These are phyloP conservation scores for Cardiospermum halicacabum DNA, from an alignment of 345 rosid genomes.

Conservation along the genomic window DNA sequence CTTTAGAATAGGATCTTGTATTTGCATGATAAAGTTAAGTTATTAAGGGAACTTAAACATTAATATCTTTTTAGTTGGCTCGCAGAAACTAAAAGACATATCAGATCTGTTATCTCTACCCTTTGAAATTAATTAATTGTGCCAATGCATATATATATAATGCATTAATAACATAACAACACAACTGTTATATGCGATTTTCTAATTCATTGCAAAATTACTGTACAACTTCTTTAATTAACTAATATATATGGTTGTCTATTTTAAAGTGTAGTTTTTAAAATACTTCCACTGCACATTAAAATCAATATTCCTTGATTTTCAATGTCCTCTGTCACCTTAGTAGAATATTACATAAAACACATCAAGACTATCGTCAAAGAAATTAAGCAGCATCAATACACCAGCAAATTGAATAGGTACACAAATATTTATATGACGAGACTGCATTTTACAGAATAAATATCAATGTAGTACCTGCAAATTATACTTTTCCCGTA, in stretches of 20 bases:
- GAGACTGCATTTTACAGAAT: not conserved
- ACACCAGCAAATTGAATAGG: not conserved
- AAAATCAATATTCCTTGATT: not conserved
- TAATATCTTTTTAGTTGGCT: no score
- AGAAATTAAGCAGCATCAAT: not conserved
- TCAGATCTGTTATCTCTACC: no score
- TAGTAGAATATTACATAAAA: not conserved
- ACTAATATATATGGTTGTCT: not conserved
- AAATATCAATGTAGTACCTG: constrained; percentile 39
- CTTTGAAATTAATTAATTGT: no score
- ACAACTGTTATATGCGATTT: not conserved
- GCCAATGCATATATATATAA: no score
- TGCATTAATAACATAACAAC: no score
- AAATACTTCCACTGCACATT: not conserved
- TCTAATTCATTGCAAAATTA: constrained; percentile 4
- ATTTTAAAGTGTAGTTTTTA: not conserved
- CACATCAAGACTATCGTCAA: not conserved
- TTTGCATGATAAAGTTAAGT: no score
- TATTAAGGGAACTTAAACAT: no score
- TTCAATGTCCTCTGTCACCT: not conserved
- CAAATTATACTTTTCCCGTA: constrained; percentile 65
- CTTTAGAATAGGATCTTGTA: no score
- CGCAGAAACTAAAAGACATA: no score
- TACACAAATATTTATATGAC: not conserved
- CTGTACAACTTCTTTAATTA: not conserved